These are phyloP conservation scores for Lentinula lateritia DNA, from an alignment of 768 basidiomycete species.

Conservation along the genomic window DNA sequence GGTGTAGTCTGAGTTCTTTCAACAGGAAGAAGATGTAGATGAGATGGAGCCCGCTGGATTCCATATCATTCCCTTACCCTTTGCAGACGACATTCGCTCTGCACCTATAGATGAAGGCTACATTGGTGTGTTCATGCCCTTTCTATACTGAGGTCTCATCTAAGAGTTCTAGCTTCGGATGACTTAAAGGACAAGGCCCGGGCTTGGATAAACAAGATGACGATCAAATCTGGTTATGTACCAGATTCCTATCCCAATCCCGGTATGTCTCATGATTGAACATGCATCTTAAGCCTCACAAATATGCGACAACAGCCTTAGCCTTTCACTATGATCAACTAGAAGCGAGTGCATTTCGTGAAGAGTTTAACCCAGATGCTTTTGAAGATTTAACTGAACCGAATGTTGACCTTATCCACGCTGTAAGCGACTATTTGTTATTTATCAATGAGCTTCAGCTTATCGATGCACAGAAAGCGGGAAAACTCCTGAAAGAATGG, in stretches of 20 bases:
- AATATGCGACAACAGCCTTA: constrained; percentile 45
- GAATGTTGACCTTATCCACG: constrained; percentile 71
- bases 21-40: constrained; percentile 63
- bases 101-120: constrained; percentile 64
- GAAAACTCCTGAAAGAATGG: constrained; percentile 65
- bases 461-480: constrained; percentile 48
- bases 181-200: constrained; percentile 61
- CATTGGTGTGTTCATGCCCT: constrained; percentile 39
- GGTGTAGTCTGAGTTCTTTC: background rate
- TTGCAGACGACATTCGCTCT: constrained; percentile 87
- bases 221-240: constrained; percentile 65
- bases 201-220: constrained; percentile 74
- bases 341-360: constrained; percentile 88
- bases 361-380: constrained; percentile 72
- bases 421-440: constrained; percentile 35
- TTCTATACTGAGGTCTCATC: background rate
- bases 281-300: background rate
- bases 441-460: background rate
- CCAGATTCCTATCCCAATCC: constrained; percentile 92
- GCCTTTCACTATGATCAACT: constrained; percentile 87
- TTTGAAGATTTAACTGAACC: constrained; percentile 85
- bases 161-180: constrained; percentile 49
- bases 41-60: constrained; percentile 83
- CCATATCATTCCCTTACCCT: constrained; percentile 90
- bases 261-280: constrained; percentile 39